Base-by-base conservation (phyloP, 495 filamentous ascomycete species). In the Neurospora tetraspora region DNA sequence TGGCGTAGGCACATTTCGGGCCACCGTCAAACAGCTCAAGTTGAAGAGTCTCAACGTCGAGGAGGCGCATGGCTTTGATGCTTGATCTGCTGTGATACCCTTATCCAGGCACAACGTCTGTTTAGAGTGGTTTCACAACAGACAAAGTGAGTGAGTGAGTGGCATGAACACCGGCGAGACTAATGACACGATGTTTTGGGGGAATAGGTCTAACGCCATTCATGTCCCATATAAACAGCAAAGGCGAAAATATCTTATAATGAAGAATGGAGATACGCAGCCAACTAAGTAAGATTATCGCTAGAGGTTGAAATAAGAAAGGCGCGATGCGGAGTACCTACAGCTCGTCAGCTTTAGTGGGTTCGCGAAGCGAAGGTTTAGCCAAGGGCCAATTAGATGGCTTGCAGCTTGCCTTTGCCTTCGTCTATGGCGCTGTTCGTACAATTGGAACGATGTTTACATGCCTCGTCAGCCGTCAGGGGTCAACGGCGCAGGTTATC, bases 41-140 rank as follows among this genome's bases (percentile, higher is more conserved):
- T 27, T 74, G 39, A 14, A 78, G 73, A 10, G 72, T 75, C 11
- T 72, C 69, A 16, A 71, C 74, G 11, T 80, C 73, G 45, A 82
- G 72, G 16, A 80, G 70, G 53, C 78, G 78, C 81, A 80, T 82
- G 23, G 71, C 23, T 68, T 61, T 61, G 53, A 27, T 31, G 23
- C 0, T 1, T 61, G 53, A 5, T 16, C 11, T 65, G 53, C 23
- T 65, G 27, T 34, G 27, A 31, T 65, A 65, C 53, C 53, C 53
- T 65, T 34, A 34, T 65, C 7, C 53, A 65, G 53, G 53, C 27
- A 65, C 53, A 31, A 27, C 23, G 2, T 31, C 53, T 2, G 53
- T 31, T 5, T 2, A 3, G 53, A 2, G 23, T 65, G 53, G 53
- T 65, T 65, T 34, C 27, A 65, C 53, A 65, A 36, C n/a, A 23